These are phyloP conservation scores for Geranium brycei DNA, from an alignment of 345 rosid genomes.

Conservation along the genomic window DNA sequence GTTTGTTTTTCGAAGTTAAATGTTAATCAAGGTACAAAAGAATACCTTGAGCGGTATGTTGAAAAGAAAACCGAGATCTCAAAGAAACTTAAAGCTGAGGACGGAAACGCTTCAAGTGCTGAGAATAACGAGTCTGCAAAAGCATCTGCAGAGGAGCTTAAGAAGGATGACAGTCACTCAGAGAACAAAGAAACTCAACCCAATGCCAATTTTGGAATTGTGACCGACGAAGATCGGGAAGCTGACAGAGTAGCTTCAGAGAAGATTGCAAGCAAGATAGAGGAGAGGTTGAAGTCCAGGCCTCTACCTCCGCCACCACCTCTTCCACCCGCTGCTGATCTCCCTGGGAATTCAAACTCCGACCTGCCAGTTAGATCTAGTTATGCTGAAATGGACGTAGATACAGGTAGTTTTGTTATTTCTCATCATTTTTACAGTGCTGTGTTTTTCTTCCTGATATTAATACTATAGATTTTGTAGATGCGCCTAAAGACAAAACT, in stretches of 20 bases:
- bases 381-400: constrained; percentile 56
- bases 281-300: constrained; percentile 70
- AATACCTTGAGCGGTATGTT: constrained; percentile 68
- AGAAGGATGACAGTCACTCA: constrained; percentile 35
- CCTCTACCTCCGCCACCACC: constrained; percentile 93
- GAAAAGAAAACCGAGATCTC: constrained; percentile 61
- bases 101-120: constrained; percentile 19
- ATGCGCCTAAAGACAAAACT: constrained; percentile 39
- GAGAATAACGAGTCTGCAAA: constrained; percentile 18
- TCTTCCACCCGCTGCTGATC: constrained; percentile 34
- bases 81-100: constrained; percentile 51
- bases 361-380: constrained; percentile 47
- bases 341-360: constrained; percentile 27
- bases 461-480: constrained; percentile 21
- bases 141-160: constrained; percentile 3
- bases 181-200: constrained; percentile 46
- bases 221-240: constrained; percentile 74
- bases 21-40: constrained; percentile 81
- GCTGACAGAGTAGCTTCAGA: constrained; percentile 60
- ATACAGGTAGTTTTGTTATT: constrained; percentile 8
- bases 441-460: neutral
- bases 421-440: neutral
- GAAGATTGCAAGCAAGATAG: constrained; percentile 56
- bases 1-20: constrained; percentile 37
- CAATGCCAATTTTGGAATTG: constrained; percentile 51